A percentile compares a stretch with the other conserved stretches of the same genome.
These are phyloP conservation scores for Kodamaea fukazawae DNA, from an alignment of 805 yeast species.

Conservation along the genomic window DNA sequence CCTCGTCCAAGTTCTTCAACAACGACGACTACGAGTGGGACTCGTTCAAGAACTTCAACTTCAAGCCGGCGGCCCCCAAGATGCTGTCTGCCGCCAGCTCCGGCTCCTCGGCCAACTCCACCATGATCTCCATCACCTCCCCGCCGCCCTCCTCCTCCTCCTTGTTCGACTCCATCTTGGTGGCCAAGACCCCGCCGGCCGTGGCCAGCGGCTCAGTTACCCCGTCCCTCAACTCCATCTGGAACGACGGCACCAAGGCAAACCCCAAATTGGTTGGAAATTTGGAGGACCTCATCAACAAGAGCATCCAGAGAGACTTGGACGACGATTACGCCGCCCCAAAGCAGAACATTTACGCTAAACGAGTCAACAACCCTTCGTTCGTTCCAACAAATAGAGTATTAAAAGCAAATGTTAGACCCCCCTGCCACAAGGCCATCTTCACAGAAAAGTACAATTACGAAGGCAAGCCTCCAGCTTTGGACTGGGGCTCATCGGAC, in stretches of 20 bases:
- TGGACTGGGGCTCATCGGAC: too few species aligned
- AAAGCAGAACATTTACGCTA: slow-evolving; percentile 14
- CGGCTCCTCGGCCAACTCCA: slow-evolving; percentile 4
- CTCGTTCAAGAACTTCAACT: slow-evolving; percentile 5
- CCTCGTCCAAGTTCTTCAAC: slow-evolving; percentile 4
- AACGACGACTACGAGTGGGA: slow-evolving; percentile 1
- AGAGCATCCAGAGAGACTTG: background rate
- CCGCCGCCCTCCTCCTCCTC: slow-evolving; percentile 5
- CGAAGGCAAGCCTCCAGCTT: too few species aligned
- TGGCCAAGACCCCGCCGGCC: slow-evolving; percentile 1
- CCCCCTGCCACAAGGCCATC: background rate
- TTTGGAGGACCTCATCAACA: slow-evolving; percentile 6
- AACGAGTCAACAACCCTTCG: slow-evolving; percentile 16
- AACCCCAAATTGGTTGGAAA: slow-evolving; percentile 4
- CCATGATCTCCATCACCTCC: slow-evolving; percentile 4
- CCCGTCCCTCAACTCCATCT: slow-evolving; percentile 12
- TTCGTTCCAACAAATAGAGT: slow-evolving; percentile 10
- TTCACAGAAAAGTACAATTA: slow-evolving; percentile 3
- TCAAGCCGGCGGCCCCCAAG: background rate
- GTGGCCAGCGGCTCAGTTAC: slow-evolving; percentile 10
- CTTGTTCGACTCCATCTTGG: slow-evolving; percentile 1
- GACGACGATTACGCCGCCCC: background rate
- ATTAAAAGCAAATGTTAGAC: background rate
- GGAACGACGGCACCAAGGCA: slow-evolving; percentile 9
- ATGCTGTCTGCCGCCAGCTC: background rate